Percentiles rank a stretch among this genome's conserved stretches.
Evolutionary conservation across 176 grass and related monocot genomes (phyloP).

Genomic region (Oryza meyeriana): DNA sequence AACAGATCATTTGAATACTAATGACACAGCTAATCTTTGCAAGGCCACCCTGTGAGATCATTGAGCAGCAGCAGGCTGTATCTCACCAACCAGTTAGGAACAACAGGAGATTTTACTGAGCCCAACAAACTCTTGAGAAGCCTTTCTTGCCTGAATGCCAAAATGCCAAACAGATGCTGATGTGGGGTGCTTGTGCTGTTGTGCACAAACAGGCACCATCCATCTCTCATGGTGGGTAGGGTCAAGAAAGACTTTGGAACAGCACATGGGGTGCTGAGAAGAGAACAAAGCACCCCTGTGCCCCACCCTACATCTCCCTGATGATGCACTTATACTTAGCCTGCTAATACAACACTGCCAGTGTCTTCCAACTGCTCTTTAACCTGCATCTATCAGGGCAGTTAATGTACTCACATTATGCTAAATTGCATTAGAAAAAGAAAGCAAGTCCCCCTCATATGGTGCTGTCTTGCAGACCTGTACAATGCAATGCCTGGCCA

Average conservation of each 20-base stretch:
- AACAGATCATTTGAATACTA: conserved; percentile 1
- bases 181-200: neutral
- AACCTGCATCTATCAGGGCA: conserved; percentile 17
- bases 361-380: neutral
- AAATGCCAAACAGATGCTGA: conserved; percentile 32
- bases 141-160: conserved; percentile 11
- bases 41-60: neutral
- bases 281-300: conserved; percentile 9
- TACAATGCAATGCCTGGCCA: conserved; percentile 3
- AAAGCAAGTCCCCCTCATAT: neutral
- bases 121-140: neutral
- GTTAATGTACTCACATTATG: conserved; percentile 22
- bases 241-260: neutral
- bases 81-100: conserved; percentile 6
- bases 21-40: conserved; percentile 6
- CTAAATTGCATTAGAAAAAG: conserved; percentile 22
- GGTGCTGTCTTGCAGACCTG: neutral
- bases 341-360: conserved; percentile 3
- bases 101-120: conserved; percentile 1
- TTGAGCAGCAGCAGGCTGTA: neutral
- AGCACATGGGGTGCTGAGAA: conserved; percentile 53
- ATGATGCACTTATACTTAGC: neutral
- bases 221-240: conserved; percentile 12
- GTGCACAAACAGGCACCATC: neutral
- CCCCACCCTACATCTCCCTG: neutral